phyloP scores from a whole-genome alignment of 2,329 filamentous ascomycete species.

The Nigrospora osmanthi region DNA sequence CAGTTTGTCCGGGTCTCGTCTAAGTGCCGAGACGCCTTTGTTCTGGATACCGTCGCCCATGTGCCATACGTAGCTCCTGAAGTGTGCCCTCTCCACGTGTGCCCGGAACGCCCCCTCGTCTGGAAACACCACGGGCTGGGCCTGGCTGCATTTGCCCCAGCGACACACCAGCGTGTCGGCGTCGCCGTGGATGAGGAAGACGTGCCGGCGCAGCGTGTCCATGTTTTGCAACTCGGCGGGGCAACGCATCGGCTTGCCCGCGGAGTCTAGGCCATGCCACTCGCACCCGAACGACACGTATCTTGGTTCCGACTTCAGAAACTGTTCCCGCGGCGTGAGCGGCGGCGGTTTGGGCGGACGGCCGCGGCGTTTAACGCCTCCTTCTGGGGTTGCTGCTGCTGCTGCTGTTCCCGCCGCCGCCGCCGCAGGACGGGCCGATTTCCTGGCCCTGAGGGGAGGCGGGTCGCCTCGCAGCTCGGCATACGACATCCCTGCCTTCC shows the following conservation, averaged over 20 bases:
- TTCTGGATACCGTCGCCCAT: slow-evolving; percentile 51
- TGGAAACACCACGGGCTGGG: slow-evolving; percentile 11
- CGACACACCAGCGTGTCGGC: slow-evolving; percentile 17
- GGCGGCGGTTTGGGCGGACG: slow-evolving; percentile 31
- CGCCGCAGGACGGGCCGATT: neutral
- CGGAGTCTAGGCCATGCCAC: slow-evolving; percentile 31
- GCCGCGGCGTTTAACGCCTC: slow-evolving; percentile 21
- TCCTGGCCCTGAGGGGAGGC: slow-evolving; percentile 2
- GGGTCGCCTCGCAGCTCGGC: slow-evolving; percentile 15
- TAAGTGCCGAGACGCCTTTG: slow-evolving; percentile 15
- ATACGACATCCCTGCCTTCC: slow-evolving; percentile 26
- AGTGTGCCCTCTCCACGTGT: slow-evolving; percentile 47
- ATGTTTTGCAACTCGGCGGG: slow-evolving; percentile 55
- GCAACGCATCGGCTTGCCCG: slow-evolving; percentile 25
- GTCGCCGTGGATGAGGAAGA: slow-evolving; percentile 39
- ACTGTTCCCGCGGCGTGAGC: slow-evolving; percentile 31
- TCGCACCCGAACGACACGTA: slow-evolving; percentile 51
- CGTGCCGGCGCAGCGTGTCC: slow-evolving; percentile 47
- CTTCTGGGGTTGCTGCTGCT: neutral
- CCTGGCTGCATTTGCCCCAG: slow-evolving; percentile 31
- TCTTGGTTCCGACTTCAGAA: slow-evolving; percentile 29
- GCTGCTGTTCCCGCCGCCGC: neutral
- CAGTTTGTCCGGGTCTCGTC: slow-evolving; percentile 17
- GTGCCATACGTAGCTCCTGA: slow-evolving; percentile 47
- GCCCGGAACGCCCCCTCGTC: slow-evolving; percentile 26